Evolutionary conservation across 495 filamentous ascomycete genomes (phyloP).

Genomic region (Penicillium verhagenii): DNA sequence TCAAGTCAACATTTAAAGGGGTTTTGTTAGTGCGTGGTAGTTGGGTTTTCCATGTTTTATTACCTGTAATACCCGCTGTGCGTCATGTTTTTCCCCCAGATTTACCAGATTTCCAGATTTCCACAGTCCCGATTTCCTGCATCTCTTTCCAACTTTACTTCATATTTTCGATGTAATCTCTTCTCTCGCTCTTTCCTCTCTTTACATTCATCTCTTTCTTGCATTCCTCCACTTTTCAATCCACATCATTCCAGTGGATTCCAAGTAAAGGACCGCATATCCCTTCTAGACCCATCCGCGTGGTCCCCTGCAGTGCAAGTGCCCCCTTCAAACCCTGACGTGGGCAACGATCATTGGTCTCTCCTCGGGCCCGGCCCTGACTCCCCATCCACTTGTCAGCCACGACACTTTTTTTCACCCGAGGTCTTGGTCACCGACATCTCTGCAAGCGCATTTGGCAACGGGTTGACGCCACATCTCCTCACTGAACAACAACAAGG

Average conservation of each 20-base stretch:
- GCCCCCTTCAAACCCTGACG: constrained; percentile 33
- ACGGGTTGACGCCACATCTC: constrained; percentile 21
- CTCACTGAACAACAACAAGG: constrained; percentile 14
- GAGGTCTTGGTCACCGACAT: constrained; percentile 32
- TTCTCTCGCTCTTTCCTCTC: background rate
- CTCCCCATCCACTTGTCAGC: constrained; percentile 23
- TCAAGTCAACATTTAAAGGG: background rate
- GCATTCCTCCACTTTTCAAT: background rate
- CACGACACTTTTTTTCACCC: constrained; percentile 12
- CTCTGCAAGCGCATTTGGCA: constrained; percentile 23
- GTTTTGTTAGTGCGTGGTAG: background rate
- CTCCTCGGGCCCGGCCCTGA: constrained; percentile 28
- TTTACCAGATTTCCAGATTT: background rate
- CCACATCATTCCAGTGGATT: constrained; percentile 5
- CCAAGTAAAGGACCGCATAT: constrained; percentile 3
- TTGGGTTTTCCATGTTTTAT: background rate
- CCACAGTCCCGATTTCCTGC: no score
- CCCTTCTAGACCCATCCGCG: constrained; percentile 26
- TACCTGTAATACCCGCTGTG: constrained; percentile 3
- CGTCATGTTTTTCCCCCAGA: constrained; percentile 16
- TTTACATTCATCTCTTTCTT: constrained; percentile 10
- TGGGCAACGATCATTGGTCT: constrained; percentile 44
- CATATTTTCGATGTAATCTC: no score
- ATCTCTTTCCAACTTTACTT: background rate
- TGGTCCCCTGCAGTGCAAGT: constrained; percentile 25